Evolutionary conservation across 202 grass and related monocot species (phyloP).

Genomic region (Alloteropsis angusta): DNA sequence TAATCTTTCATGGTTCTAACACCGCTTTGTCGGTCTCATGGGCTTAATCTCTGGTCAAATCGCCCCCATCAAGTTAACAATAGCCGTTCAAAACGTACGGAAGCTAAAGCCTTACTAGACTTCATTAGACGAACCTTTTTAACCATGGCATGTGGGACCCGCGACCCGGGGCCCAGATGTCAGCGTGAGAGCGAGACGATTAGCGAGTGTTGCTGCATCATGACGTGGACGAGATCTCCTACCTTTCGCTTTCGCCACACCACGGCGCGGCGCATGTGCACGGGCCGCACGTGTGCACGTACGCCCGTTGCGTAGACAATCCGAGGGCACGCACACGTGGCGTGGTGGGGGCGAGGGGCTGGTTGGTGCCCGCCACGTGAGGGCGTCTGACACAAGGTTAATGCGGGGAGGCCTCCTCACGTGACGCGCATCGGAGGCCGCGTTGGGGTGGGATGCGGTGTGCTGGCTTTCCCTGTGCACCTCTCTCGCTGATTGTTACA

Average conservation of each 20-base stretch:
- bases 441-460: not conserved
- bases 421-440: constrained; percentile 35
- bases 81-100: constrained; percentile 12
- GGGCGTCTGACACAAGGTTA: constrained; percentile 48
- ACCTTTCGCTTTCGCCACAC: not conserved
- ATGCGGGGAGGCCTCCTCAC: constrained; percentile 39
- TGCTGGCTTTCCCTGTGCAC: not conserved
- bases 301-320: constrained; percentile 31
- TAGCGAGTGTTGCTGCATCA: not conserved
- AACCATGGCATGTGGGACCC: not conserved
- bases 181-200: not conserved
- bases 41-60: constrained; percentile 49
- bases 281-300: constrained; percentile 61
- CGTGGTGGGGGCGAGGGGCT: not conserved
- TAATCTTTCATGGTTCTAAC: constrained; percentile 40
- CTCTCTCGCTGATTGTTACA: no score
- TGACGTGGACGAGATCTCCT: constrained; percentile 4
- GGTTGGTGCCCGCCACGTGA: constrained; percentile 42
- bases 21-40: constrained; percentile 55
- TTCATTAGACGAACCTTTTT: no score
- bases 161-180: accelerated
- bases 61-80: not conserved
- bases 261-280: constrained; percentile 25
- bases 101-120: not conserved
- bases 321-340: constrained; percentile 37